phyloP scores from a whole-genome alignment of 306 rosid genomes.

The Vigna unguiculata region DNA sequence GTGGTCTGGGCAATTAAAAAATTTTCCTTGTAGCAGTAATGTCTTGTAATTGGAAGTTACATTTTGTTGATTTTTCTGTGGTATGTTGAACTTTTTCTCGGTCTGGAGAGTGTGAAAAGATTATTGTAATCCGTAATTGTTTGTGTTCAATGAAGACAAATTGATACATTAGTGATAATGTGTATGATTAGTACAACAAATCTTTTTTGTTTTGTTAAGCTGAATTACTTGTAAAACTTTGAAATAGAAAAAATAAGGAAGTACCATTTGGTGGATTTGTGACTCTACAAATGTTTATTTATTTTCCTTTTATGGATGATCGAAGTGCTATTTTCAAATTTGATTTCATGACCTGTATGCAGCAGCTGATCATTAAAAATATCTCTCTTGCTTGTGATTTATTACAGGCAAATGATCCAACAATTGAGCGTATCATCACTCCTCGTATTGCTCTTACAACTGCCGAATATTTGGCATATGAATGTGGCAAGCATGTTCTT shows the following conservation, averaged over 20 bases:
- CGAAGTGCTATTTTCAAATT: neutral
- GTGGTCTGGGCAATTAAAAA: neutral
- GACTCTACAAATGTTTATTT: neutral
- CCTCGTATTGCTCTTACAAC: slow-evolving; percentile 99
- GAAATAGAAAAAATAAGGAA: neutral
- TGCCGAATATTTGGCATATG: slow-evolving; percentile 99
- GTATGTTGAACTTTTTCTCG: slow-evolving; percentile 14
- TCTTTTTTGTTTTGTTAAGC: slow-evolving; percentile 8
- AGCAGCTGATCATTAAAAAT: slow-evolving; percentile 23
- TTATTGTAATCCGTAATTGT: neutral
- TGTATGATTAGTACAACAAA: neutral
- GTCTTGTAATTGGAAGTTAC: neutral
- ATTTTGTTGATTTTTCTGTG: slow-evolving; percentile 20
- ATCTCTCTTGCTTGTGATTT: slow-evolving; percentile 32
- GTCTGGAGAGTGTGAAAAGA: neutral
- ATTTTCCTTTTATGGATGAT: slow-evolving; percentile 3
- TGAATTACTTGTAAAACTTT: slow-evolving; percentile 31
- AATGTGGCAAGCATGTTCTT: slow-evolving; percentile 98
- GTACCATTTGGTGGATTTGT: slow-evolving; percentile 13
- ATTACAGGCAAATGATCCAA: slow-evolving; percentile 97
- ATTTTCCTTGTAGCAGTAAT: neutral
- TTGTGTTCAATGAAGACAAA: slow-evolving; percentile 8
- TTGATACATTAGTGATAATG: neutral
- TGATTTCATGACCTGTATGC: slow-evolving; percentile 16
- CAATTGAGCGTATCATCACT: slow-evolving; percentile 98